These are phyloP conservation scores for Hymenoscyphus albidus DNA, from an alignment of 2,329 filamentous ascomycete genomes.

Conservation along the genomic window DNA sequence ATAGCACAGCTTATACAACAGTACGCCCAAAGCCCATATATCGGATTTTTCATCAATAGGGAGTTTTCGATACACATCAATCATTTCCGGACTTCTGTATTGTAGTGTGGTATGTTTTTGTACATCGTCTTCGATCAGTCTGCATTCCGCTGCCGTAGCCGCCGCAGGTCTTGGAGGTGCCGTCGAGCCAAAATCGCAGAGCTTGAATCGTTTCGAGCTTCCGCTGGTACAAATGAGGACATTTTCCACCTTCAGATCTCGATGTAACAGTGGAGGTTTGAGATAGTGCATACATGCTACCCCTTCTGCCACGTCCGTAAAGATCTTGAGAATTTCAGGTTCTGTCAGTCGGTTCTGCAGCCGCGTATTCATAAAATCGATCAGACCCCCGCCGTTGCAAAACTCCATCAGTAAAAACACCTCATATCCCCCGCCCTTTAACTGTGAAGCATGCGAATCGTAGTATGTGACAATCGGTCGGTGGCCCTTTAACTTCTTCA, in stretches of 20 bases:
- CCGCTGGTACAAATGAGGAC: constrained; percentile 70
- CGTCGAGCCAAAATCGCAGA: constrained; percentile 96
- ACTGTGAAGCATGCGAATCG: constrained; percentile 93
- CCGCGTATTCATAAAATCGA: constrained; percentile 99
- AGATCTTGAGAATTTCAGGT: constrained; percentile 95
- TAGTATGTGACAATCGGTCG: constrained; percentile 96
- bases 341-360: constrained; percentile 95
- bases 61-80: constrained; percentile 94
- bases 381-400: constrained; percentile 89
- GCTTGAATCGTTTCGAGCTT: constrained; percentile 76
- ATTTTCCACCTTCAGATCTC: constrained; percentile 97
- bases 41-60: constrained; percentile 98
- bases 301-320: constrained; percentile 91
- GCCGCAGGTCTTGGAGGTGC: constrained; percentile 81
- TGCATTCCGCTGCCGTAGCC: constrained; percentile 80
- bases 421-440: constrained; percentile 91
- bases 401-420: constrained; percentile 98
- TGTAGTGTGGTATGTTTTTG: constrained; percentile 96
- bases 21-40: constrained; percentile 89
- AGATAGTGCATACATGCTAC: constrained; percentile 99
- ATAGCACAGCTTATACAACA: constrained; percentile 97
- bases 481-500: constrained; percentile 99
- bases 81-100: constrained; percentile 97
- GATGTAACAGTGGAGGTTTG: constrained; percentile 85
- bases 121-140: constrained; percentile 92